Conservation (phyloP, 257 asterid species). For the Knoxia roxburghii region DNA sequence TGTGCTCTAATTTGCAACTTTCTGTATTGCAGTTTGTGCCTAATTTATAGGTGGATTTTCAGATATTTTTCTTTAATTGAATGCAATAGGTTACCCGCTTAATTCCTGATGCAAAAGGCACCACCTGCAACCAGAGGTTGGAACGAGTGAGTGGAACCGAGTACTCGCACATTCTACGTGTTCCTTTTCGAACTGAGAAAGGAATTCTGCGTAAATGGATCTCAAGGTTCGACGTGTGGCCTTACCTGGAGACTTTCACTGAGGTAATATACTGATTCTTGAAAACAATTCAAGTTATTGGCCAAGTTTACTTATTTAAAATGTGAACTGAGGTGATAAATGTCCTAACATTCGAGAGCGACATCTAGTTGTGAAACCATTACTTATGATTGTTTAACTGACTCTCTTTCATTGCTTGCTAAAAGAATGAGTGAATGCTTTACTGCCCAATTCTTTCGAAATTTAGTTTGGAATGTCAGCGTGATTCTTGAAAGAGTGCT, state of each 20-base stretch:
- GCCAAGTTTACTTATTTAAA: neutral
- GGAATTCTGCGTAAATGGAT: conserved; percentile 91
- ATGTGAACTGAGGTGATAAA: neutral
- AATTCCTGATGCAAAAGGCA: conserved; percentile 95
- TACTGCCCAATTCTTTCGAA: neutral
- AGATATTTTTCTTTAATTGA: neutral
- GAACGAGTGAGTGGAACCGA: conserved; percentile 83
- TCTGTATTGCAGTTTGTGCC: neutral
- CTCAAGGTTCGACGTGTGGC: conserved; percentile 98
- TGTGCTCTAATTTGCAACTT: neutral
- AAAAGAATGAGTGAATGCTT: neutral
- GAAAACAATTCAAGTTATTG: neutral
- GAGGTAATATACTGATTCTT: conserved; percentile 40
- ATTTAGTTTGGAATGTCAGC: no score
- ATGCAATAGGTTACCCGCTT: conserved; percentile 73
- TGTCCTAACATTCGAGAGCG: neutral
- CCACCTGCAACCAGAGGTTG: conserved; percentile 88
- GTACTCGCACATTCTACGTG: conserved; percentile 78
- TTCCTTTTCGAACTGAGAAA: conserved; percentile 76
- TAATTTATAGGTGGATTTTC: neutral
- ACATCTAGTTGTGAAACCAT: neutral
- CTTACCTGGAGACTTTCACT: conserved; percentile 82
- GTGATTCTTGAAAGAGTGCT: no score
- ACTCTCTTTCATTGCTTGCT: neutral
- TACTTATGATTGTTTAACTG: neutral